Evolutionary conservation across 129 eudicot species (phyloP), one percentile per base, ranked within the genome.

Genomic region (Saussurea involucrata): DNA sequence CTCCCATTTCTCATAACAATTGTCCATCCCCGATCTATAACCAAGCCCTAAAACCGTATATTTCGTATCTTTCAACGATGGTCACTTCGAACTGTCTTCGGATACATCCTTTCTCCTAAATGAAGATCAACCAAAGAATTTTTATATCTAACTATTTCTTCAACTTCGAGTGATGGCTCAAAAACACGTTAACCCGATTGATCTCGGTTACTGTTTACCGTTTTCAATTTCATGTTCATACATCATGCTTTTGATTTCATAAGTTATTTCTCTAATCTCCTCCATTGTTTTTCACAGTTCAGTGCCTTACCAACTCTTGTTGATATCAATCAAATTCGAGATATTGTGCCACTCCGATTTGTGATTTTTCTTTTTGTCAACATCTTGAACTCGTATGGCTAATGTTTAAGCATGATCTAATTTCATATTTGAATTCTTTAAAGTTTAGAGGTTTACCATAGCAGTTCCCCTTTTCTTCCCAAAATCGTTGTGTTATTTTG

Each of bases 321-420:
- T 85, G 93, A 92, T 44, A 89, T 92, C 77, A 87, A 87, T 72
- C 89, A 92, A 85, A 89, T 89, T 89, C 96, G 92, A 2, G 93
- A 92, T 58, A 90, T 92, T 84, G 74, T 92, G 80, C 96, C 97
- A 9, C 96, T 89, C 77, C 75, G 96, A 96, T 92, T 61, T 28
- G 95, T 83, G 66, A 44, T 31, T 28, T 12, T 74, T 27, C 18
- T 9, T 6, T n/a, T n/a, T n/a, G n/a, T n/a, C n/a, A n/a, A n/a
- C n/a, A n/a, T n/a, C n/a, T n/a, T n/a, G n/a, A n/a, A n/a, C n/a
- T n/a, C n/a, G n/a, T n/a, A n/a, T n/a, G n/a, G n/a, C n/a, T n/a
- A n/a, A n/a, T n/a, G n/a, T n/a, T n/a, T n/a, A n/a, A n/a, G n/a
- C n/a, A n/a, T n/a, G n/a, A n/a, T n/a, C n/a, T n/a, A n/a, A n/a